phyloP scores from a whole-genome alignment of 768 basidiomycete species.

The Tephrocybe rancida region DNA sequence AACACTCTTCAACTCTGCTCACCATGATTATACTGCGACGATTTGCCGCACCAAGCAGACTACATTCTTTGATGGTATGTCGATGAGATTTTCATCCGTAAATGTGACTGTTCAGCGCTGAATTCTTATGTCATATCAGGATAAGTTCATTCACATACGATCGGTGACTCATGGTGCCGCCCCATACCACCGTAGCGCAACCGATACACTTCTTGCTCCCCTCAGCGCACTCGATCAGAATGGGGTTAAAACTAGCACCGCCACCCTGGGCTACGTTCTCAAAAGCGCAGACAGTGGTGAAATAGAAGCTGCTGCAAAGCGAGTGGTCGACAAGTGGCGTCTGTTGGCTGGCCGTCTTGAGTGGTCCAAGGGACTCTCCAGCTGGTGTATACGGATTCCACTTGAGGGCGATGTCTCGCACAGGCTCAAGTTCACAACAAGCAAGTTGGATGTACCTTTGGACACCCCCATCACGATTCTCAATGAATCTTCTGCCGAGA shows the following conservation, averaged over 20 bases:
- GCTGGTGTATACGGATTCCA: conserved; percentile 6
- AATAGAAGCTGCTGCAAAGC: conserved; percentile 5
- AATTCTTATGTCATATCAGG: no score
- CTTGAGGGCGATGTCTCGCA: neutral
- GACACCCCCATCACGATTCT: neutral
- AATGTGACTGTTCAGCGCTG: no score
- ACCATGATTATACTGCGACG: no score
- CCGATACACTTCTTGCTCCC: neutral
- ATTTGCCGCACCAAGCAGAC: no score
- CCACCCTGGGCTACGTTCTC: conserved; percentile 8
- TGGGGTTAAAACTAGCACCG: neutral
- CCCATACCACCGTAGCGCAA: no score
- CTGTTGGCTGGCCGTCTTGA: conserved; percentile 10
- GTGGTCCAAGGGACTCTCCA: neutral
- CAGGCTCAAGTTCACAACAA: conserved; percentile 4
- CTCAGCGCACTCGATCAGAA: conserved; percentile 5
- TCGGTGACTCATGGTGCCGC: no score
- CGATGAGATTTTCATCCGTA: no score
- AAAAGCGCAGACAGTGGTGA: neutral
- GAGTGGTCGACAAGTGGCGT: conserved; percentile 10
- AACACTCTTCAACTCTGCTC: no score
- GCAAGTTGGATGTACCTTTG: neutral
- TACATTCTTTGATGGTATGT: no score
- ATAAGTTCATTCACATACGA: no score
- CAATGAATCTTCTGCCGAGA: neutral